phyloP scores from a whole-genome alignment of 1,139 yeast genomes.

The Suhomyces atakaporum region DNA sequence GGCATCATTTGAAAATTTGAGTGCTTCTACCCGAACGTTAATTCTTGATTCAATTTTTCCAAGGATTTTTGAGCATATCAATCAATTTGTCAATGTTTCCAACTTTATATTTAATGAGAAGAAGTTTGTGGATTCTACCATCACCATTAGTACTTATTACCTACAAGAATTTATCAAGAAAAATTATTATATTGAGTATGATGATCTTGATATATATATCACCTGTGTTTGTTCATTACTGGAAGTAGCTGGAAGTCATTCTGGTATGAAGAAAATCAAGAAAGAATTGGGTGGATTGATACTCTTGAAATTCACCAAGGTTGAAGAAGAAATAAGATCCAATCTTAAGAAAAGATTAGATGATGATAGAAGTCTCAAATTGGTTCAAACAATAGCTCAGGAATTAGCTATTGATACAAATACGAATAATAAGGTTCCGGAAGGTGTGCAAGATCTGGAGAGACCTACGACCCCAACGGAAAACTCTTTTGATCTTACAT shows the following conservation, averaged over 20 bases:
- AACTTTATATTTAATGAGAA: conserved; percentile 40
- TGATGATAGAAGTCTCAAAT: background rate
- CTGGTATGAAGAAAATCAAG: conserved; percentile 22
- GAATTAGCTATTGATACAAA: conserved; percentile 1
- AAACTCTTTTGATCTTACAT: background rate
- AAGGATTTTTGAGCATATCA: conserved; percentile 37
- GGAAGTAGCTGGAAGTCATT: conserved; percentile 24
- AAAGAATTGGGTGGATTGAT: conserved; percentile 33
- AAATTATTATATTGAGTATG: conserved; percentile 25
- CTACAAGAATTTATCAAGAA: conserved; percentile 21
- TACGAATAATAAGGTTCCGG: background rate
- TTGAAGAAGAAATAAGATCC: conserved; percentile 6
- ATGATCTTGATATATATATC: conserved; percentile 30
- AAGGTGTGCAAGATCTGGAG: too few species aligned
- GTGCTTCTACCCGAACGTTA: conserved; percentile 29
- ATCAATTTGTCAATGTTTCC: conserved; percentile 35
- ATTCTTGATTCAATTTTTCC: conserved; percentile 42
- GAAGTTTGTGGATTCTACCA: conserved; percentile 31
- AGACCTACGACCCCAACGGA: background rate
- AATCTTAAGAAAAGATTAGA: background rate
- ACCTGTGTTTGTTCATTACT: conserved; percentile 35
- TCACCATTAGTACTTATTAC: conserved; percentile 25
- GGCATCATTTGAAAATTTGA: conserved; percentile 21
- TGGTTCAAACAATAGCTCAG: background rate
- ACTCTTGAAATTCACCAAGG: conserved; percentile 24